Evolutionary conservation across 768 basidiomycete genomes (phyloP).

Genomic region (Termitomyces eurrhizus): DNA sequence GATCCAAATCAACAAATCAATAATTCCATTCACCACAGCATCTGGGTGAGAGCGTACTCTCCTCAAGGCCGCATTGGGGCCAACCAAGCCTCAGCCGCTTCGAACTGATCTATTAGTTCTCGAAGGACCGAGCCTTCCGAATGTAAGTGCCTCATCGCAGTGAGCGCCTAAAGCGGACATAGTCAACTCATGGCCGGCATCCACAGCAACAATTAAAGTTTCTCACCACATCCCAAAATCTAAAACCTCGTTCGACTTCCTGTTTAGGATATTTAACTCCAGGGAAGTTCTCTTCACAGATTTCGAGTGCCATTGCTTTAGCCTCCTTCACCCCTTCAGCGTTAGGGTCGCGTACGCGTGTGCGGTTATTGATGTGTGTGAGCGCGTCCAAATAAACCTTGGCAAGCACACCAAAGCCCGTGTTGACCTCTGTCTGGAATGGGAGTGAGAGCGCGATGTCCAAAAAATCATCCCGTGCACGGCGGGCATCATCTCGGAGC

Average conservation of each 20-base stretch:
- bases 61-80: conserved; percentile 83
- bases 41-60: conserved; percentile 1
- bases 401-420: conserved; percentile 94
- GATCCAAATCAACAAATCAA: conserved; percentile 15
- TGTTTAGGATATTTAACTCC: conserved; percentile 83
- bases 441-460: conserved; percentile 91
- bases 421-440: conserved; percentile 96
- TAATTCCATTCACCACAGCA: background rate
- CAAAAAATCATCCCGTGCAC: conserved; percentile 84
- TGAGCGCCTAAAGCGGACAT: conserved; percentile 56
- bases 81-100: conserved; percentile 92
- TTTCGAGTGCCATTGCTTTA: conserved; percentile 82
- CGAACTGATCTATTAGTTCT: conserved; percentile 93
- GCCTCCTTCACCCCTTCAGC: conserved; percentile 78
- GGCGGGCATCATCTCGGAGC: conserved; percentile 81
- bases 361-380: conserved; percentile 80
- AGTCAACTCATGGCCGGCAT: conserved; percentile 3
- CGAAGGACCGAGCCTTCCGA: conserved; percentile 75
- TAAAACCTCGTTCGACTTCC: conserved; percentile 94
- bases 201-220: conserved; percentile 7
- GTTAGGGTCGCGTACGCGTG: conserved; percentile 71
- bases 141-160: conserved; percentile 87
- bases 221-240: conserved; percentile 98
- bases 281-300: conserved; percentile 92
- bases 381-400: conserved; percentile 96